Evolutionary conservation across 176 grass and related monocot species (phyloP), one percentile per base, ranked within the genome.

Genomic region (Cenchrus purpureus): DNA sequence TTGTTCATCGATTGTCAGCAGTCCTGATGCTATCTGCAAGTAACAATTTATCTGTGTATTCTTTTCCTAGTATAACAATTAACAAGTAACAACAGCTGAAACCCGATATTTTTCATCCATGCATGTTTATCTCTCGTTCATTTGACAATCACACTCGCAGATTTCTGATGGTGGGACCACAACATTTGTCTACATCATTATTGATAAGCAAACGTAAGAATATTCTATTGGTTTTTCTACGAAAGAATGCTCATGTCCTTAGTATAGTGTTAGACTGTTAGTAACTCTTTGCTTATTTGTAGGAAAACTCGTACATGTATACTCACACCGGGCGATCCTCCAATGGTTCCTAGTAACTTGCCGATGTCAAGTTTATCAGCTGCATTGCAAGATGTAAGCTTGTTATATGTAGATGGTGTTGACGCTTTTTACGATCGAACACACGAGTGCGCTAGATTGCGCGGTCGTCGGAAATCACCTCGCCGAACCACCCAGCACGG

Each of bases 291-390:
- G 12, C 71, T 15, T 25, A 25, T 71, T 58, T 60, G n/a, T 44
- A 91, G 85, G 65, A 88, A 88, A 85, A 91, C 82, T 71, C 90
- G 85, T 66, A 82, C 90, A 32, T 91, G 90, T 65, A 78, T 91
- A 85, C 80, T 85, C 44, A 91, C 77, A 65, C 63, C 29, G 42
- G 86, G 85, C 5, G 78, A 73, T 28, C 77, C 90, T 88, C 65
- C 72, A 57, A 88, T 91, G 86, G 71, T 82, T 49, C 86, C 90
- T 73, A 76, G 34, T 20, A 86, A 91, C 55, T 58, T 88, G 14
- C 54, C 82, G 6, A 13, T 69, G 73, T 54, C 86, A 78, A 85
- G 51, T 54, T 65, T 91, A 49, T 72, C 65, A 59, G 65, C 72
- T 82, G 86, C 86, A 53, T 32, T 91, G 37, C 64, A 88, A 83